Evolutionary conservation across 345 rosid species (phyloP), one percentile per base, ranked within the genome.

Genomic region (Linum trigynum): DNA sequence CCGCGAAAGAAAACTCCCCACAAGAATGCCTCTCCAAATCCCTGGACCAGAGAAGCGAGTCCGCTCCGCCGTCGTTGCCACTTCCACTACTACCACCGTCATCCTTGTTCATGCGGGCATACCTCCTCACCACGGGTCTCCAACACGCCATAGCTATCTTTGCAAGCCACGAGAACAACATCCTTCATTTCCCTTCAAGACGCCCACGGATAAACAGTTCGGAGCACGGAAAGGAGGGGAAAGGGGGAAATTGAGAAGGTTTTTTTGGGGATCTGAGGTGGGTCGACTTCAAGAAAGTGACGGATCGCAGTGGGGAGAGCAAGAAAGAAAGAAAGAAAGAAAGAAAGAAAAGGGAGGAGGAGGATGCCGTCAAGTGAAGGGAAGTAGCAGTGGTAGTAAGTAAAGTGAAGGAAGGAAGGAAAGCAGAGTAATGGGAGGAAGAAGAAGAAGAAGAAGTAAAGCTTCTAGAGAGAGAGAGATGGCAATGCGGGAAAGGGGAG

Each of bases 91-190:
- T 16, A 37, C 50, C 69, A 5, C 62, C 64, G 57, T 79, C 76
- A 78, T 88, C 96, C 81, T 69, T 84, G 87, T 65, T 86, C 98
- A 92, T 90, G 75, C 96, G 94, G 58, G 82, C 87, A 82, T 86
- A 90, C 61, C 74, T 77, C 55, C 90, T 72, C 66, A 85, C 71
- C 64, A 57, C 59, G 7, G 95, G 96, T 79, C 82, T 73, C 84
- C 91, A 84, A 73, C 97, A 92, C 50, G 85, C 84, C 73, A 79
- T 74, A 63, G 84, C 85, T 61, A 82, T 77, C 75, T 84, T 88
- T 79, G 66, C 77, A 66, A 92, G 41, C 94, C 94, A 88, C 69
- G 92, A 85, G 70, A 80, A 17, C 11, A 57, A 75, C 98, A 92
- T 90, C 90, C 96, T 94, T 85, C 98, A 92, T 92, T 90, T 85